Conservation (phyloP, 208 protist species). For the Acanthamoeba triangularis region DNA sequence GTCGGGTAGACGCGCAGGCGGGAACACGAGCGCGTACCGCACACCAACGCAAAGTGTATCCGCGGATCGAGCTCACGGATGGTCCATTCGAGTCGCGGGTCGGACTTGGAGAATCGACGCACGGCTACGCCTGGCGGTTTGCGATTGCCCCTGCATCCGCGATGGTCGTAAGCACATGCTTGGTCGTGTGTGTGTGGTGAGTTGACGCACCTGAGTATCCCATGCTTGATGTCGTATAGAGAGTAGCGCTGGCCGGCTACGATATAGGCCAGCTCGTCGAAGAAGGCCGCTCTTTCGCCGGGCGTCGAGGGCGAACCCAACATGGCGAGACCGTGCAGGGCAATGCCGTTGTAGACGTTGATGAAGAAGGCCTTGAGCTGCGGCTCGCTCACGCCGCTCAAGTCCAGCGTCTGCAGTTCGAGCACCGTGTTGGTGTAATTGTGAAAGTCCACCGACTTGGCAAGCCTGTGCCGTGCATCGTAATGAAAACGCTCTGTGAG, state of each 20-base stretch:
- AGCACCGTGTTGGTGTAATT: conserved; percentile 42
- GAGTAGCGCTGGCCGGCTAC: conserved; percentile 54
- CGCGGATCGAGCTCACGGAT: conserved; percentile 44
- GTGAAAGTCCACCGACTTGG: conserved; percentile 60
- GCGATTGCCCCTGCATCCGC: conserved; percentile 21
- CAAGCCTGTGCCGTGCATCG: neutral
- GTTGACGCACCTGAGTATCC: conserved; percentile 20
- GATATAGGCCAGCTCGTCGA: conserved; percentile 68
- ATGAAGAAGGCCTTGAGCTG: conserved; percentile 69
- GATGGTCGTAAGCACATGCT: neutral
- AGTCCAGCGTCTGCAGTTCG: conserved; percentile 46
- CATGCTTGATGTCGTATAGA: conserved; percentile 74
- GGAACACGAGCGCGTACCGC: conserved; percentile 52
- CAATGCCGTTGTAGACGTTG: conserved; percentile 65
- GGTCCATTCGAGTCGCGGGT: conserved; percentile 19
- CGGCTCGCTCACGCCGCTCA: neutral
- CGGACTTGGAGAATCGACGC: conserved; percentile 59
- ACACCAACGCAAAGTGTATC: conserved; percentile 60
- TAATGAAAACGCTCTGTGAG: neutral
- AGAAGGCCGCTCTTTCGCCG: conserved; percentile 52
- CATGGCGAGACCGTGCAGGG: conserved; percentile 6
- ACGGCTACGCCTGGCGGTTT: conserved; percentile 61
- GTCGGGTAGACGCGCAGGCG: conserved; percentile 22
- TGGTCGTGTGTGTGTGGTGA: neutral
- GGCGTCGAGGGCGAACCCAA: conserved; percentile 57